Conservation (phyloP, 1,284 basidiomycete genomes). For the Veloboletus limbatus region DNA sequence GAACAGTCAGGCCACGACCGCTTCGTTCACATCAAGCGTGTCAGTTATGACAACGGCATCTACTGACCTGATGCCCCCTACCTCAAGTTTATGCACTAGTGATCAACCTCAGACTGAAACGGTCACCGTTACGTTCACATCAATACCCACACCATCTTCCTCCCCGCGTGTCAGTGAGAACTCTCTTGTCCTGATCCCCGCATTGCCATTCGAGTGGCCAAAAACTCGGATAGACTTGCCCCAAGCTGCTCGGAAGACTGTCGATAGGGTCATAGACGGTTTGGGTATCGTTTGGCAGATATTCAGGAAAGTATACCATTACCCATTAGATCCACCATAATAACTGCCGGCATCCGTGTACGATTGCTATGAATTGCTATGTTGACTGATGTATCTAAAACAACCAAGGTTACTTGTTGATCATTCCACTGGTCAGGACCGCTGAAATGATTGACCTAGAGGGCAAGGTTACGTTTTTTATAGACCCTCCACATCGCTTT, state of each 20-base stretch:
- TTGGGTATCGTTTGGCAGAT: constrained; percentile 47
- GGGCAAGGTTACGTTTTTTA: too few relatives aligned
- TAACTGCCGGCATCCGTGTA: background rate
- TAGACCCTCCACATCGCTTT: too few relatives aligned
- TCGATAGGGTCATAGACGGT: constrained; percentile 37
- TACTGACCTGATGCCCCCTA: constrained; percentile 2
- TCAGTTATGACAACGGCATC: constrained; percentile 11
- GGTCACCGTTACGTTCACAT: constrained; percentile 9
- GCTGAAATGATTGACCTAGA: too few relatives aligned
- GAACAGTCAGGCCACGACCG: constrained; percentile 5
- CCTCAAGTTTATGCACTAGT: constrained; percentile 3
- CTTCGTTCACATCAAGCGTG: constrained; percentile 2
- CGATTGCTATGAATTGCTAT: constrained; percentile 7
- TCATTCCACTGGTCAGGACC: too few relatives aligned
- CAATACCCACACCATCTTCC: constrained; percentile 17
- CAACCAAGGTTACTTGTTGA: too few relatives aligned
- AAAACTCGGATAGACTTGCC: constrained; percentile 26
- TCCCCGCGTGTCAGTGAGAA: constrained; percentile 16
- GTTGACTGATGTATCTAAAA: constrained; percentile 22
- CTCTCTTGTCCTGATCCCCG: constrained; percentile 13
- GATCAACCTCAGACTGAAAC: constrained; percentile 12
- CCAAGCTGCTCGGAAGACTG: constrained; percentile 24
- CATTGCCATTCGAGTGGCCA: constrained; percentile 28
- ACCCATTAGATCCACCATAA: constrained; percentile 52
- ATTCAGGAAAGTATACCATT: constrained; percentile 51